phyloP scores from a whole-genome alignment of 331 rosid species.

The Spiraea crenata region DNA sequence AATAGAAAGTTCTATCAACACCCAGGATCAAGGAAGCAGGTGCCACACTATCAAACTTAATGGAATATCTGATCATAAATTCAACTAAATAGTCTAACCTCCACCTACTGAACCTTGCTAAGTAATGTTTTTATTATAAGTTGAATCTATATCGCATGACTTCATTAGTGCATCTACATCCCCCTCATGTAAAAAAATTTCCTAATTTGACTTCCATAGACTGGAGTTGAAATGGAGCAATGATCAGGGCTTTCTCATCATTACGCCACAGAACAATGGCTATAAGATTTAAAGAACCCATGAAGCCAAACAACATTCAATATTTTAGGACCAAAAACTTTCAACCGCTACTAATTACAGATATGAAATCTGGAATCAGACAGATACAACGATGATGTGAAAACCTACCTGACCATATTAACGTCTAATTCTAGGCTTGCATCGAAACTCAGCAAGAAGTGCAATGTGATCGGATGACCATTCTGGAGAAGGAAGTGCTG shows the following conservation, averaged over 20 bases:
- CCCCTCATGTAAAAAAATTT: background rate
- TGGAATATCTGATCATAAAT: background rate
- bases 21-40: background rate
- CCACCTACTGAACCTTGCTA: background rate
- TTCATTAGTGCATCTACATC: background rate
- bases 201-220: background rate
- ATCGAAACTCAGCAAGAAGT: slow-evolving; percentile 89
- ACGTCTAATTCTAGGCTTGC: slow-evolving; percentile 82
- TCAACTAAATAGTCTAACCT: background rate
- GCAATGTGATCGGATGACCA: slow-evolving; percentile 99
- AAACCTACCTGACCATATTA: slow-evolving; percentile 50
- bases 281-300: background rate
- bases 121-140: no score
- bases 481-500: slow-evolving; percentile 98
- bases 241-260: background rate
- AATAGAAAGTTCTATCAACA: background rate
- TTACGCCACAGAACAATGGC: background rate
- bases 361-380: background rate
- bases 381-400: background rate
- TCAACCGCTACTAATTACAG: background rate
- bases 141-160: background rate
- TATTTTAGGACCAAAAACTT: background rate
- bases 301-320: background rate
- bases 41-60: background rate
- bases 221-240: background rate